These are phyloP conservation scores for Ustanciosporium gigantosporum DNA, from an alignment of 1,284 basidiomycete species.

Conservation along the genomic window DNA sequence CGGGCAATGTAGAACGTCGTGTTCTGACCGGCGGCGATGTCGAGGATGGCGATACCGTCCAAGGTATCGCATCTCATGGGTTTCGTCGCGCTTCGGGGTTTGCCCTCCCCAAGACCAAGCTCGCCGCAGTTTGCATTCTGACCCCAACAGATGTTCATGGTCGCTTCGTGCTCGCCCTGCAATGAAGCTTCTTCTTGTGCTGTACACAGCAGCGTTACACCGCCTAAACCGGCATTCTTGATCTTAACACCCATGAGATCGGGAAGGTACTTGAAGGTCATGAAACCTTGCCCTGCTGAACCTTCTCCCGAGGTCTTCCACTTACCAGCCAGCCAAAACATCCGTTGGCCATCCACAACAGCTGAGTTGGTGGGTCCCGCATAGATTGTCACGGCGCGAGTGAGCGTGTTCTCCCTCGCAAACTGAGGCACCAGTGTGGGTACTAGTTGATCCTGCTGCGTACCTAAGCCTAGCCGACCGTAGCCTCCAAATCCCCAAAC, in stretches of 20 bases:
- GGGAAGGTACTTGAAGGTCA: constrained; percentile 47
- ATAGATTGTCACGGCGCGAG: constrained; percentile 71
- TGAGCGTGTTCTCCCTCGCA: constrained; percentile 66
- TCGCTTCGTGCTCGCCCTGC: constrained; percentile 66
- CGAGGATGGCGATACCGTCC: constrained; percentile 74
- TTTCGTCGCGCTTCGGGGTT: constrained; percentile 84
- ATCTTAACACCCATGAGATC: constrained; percentile 55
- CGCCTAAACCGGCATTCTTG: constrained; percentile 71
- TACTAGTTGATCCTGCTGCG: constrained; percentile 73
- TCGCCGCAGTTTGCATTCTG: constrained; percentile 76
- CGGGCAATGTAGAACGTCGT: constrained; percentile 74
- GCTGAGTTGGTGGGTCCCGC: constrained; percentile 82
- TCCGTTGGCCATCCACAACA: constrained; percentile 78
- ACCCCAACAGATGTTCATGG: constrained; percentile 83
- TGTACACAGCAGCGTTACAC: constrained; percentile 84
- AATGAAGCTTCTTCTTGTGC: constrained; percentile 67
- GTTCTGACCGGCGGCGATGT: constrained; percentile 80
- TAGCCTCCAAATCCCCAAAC: constrained; percentile 65
- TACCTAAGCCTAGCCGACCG: constrained; percentile 67
- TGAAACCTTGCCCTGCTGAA: constrained; percentile 57
- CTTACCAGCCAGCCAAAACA: constrained; percentile 71
- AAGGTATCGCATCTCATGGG: constrained; percentile 75
- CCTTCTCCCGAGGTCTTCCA: constrained; percentile 94
- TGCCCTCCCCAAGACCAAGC: constrained; percentile 77
- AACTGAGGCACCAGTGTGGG: constrained; percentile 54